These are phyloP conservation scores for Leccinellum rugosiceps DNA, from an alignment of 768 basidiomycete genomes.

Conservation along the genomic window DNA sequence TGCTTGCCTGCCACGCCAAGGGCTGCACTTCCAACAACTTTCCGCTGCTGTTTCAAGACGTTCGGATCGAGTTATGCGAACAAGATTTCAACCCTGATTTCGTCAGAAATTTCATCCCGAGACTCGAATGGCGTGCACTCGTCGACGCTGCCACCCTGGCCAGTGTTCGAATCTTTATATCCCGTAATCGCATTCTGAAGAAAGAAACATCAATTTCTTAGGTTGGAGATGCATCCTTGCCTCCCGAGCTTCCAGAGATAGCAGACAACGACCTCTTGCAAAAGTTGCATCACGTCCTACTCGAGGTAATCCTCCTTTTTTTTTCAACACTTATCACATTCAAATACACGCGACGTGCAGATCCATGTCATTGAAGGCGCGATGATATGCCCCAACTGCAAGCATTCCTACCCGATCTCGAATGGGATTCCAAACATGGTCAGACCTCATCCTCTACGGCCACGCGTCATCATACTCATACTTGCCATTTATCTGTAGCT, in stretches of 20 bases:
- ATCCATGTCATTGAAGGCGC: slow-evolving; percentile 88
- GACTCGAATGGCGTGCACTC: slow-evolving; percentile 88
- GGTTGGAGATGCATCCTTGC: slow-evolving; percentile 86
- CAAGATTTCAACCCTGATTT: slow-evolving; percentile 92
- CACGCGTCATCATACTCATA: slow-evolving; percentile 1
- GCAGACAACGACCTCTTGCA: slow-evolving; percentile 79
- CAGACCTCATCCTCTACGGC: slow-evolving; percentile 2
- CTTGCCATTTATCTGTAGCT: slow-evolving; percentile 47
- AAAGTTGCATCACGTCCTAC: slow-evolving; percentile 84
- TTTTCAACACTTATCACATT: background rate
- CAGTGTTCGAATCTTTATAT: slow-evolving; percentile 17
- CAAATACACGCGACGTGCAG: slow-evolving; percentile 38
- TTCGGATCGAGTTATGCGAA: slow-evolving; percentile 75
- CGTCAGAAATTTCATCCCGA: slow-evolving; percentile 75
- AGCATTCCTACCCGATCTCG: slow-evolving; percentile 85
- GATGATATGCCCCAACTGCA: slow-evolving; percentile 93
- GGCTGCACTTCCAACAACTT: slow-evolving; percentile 94
- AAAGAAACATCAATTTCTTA: slow-evolving; percentile 27
- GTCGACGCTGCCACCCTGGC: slow-evolving; percentile 80
- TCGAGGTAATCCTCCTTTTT: slow-evolving; percentile 60
- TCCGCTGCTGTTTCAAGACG: slow-evolving; percentile 79
- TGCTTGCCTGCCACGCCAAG: slow-evolving; percentile 91
- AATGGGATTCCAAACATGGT: slow-evolving; percentile 99
- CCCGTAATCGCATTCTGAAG: background rate
- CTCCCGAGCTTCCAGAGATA: slow-evolving; percentile 69